These are phyloP conservation scores for Rhynchospora tenuis DNA, from an alignment of 176 grass and related monocot species.

Conservation along the genomic window DNA sequence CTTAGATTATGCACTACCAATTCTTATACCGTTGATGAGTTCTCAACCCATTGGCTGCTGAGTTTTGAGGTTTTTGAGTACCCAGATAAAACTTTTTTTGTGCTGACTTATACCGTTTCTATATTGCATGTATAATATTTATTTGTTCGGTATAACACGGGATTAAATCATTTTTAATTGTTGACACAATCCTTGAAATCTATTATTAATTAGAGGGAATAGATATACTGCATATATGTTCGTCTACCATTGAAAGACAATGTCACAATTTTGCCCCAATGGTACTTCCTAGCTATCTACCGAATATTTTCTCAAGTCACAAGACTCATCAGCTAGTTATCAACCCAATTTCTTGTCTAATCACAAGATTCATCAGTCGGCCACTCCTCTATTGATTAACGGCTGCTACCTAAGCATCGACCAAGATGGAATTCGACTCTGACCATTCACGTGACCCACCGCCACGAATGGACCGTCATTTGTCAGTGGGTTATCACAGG, in stretches of 20 bases:
- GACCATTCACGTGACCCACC: neutral
- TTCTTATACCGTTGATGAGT: neutral
- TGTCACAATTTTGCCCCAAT: neutral
- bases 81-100: neutral
- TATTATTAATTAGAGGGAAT: neutral
- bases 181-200: neutral
- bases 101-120: neutral
- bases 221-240: neutral
- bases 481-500: neutral
- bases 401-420: neutral
- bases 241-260: neutral
- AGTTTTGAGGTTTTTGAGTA: neutral
- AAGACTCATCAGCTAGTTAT: neutral
- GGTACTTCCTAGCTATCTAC: neutral
- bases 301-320: neutral
- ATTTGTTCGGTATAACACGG: neutral
- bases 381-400: neutral
- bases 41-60: neutral
- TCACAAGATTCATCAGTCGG: neutral
- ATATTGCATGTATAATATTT: neutral
- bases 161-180: neutral
- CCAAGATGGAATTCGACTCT: neutral
- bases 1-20: no score
- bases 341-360: neutral
- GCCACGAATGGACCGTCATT: neutral